Evolutionary conservation across 2,329 filamentous ascomycete genomes (phyloP), one percentile per base, ranked within the genome.

Genomic region (Cadophora malorum): DNA sequence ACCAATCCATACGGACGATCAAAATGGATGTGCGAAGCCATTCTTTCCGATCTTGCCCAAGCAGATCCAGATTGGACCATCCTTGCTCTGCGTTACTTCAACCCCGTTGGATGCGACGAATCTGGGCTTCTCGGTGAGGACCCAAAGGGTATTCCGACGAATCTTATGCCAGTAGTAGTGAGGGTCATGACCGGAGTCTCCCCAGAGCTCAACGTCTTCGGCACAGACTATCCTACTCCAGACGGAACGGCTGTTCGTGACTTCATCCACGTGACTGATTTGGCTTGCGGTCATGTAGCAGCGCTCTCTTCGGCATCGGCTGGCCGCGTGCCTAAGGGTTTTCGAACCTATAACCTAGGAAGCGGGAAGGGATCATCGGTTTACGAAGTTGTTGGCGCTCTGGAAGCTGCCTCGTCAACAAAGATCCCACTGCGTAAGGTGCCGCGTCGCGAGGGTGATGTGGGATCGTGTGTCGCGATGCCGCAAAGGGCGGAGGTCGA

Each of bases 1-100:
- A 88, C 86, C n/a, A 88, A 86, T 71, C 88, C 88, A 1, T 90
- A 90, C 72, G 88, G 87, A 28, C 82, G 88, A 60, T 86, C 87
- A 3, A 90, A 90, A 76, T 90, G 86, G 81, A 88, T 90, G 78
- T 87, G 86, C 70, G 88, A 90, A 74, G 86, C 87, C 10, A 90
- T 90, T 55, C 79, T 90, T 10, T 84, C 86, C 9, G 88, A 90
- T 74, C 78, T 88, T 52, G 87, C 86, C 16, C 78, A 80, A 19
- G 84, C 88, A 3, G 86, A 90, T 74, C 83, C 86, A 7, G 81
- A 83, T 28, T 89, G 87, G 87, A 85, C 83, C 19, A 87, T 90
- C 71, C 84, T 87, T 45, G 86, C 86, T 4, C 80, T 90, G 49
- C 82, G 88, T 28, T 90, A 90, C 78, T 90, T 90, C 79, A 90